Evolutionary conservation across 2,329 filamentous ascomycete species (phyloP).

Genomic region (Daldinia sp.): DNA sequence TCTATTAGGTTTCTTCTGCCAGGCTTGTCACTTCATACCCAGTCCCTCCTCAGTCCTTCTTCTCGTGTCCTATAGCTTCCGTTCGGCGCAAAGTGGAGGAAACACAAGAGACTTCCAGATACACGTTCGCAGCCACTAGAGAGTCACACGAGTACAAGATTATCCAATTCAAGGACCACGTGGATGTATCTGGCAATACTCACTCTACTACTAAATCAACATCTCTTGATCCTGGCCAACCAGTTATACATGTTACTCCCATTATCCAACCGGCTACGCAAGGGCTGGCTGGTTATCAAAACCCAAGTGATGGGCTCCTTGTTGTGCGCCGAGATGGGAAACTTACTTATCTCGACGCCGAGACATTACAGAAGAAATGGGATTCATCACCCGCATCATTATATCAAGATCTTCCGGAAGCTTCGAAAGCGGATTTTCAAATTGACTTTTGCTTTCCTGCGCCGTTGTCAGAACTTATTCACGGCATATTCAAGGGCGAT

Average conservation of each 20-base stretch:
- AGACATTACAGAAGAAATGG: constrained; percentile 64
- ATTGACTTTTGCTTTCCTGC: constrained; percentile 65
- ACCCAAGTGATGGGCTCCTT: constrained; percentile 58
- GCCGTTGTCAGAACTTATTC: constrained; percentile 61
- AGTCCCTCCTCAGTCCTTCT: constrained; percentile 72
- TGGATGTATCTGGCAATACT: constrained; percentile 64
- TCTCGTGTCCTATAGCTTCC: constrained; percentile 72
- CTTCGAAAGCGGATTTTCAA: constrained; percentile 53
- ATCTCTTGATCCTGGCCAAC: constrained; percentile 56
- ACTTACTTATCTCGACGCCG: constrained; percentile 70
- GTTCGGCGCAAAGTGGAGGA: constrained; percentile 64
- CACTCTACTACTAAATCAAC: constrained; percentile 63
- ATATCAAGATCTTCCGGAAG: constrained; percentile 56
- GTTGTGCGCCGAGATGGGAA: constrained; percentile 71
- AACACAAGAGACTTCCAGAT: constrained; percentile 64
- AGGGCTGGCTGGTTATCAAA: constrained; percentile 42
- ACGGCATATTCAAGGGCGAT: constrained; percentile 67
- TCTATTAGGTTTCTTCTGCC: constrained; percentile 67
- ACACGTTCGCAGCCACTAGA: constrained; percentile 71
- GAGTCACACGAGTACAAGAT: constrained; percentile 63
- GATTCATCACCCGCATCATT: constrained; percentile 58
- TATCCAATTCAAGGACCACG: constrained; percentile 70
- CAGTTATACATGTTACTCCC: constrained; percentile 60
- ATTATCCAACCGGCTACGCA: constrained; percentile 46
- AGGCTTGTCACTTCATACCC: constrained; percentile 75